Evolutionary conservation across 345 rosid species (phyloP).

Genomic region (Hibiscus mutabilis): DNA sequence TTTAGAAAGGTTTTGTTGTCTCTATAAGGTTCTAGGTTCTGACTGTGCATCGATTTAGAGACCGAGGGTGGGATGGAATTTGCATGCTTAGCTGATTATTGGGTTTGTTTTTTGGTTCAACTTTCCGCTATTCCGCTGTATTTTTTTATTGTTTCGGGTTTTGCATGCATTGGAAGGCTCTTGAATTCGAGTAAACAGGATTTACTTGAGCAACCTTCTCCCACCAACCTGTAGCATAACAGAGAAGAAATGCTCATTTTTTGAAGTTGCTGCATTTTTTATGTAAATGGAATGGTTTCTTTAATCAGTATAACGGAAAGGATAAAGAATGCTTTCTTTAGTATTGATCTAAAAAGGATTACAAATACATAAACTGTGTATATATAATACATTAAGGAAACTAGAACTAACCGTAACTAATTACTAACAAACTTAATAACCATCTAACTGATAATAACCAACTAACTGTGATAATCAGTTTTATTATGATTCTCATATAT

Average conservation of each 20-base stretch:
- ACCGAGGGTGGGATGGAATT: slow-evolving; percentile 9
- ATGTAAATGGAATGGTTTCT: background rate
- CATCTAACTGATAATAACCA: too few relatives aligned
- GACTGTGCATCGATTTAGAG: slow-evolving; percentile 17
- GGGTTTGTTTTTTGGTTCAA: background rate
- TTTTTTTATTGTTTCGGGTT: background rate
- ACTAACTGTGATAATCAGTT: too few relatives aligned
- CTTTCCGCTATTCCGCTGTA: background rate
- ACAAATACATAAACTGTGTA: too few relatives aligned
- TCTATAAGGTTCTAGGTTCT: too few relatives aligned
- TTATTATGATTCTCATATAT: background rate
- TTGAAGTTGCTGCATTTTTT: background rate
- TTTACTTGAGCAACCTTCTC: too few relatives aligned
- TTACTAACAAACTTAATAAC: too few relatives aligned
- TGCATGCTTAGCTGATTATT: slow-evolving; percentile 5
- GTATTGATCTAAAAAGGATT: too few relatives aligned
- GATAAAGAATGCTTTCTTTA: too few relatives aligned
- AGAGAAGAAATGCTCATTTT: background rate
- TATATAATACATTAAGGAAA: too few relatives aligned
- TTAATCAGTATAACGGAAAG: too few relatives aligned
- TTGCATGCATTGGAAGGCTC: slow-evolving; percentile 7
- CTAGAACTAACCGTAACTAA: too few relatives aligned
- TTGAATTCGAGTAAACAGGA: background rate
- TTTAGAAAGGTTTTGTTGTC: too few relatives aligned
- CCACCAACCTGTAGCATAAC: background rate